phyloP scores from a whole-genome alignment of 768 basidiomycete species.

The Calocera viscosa region DNA sequence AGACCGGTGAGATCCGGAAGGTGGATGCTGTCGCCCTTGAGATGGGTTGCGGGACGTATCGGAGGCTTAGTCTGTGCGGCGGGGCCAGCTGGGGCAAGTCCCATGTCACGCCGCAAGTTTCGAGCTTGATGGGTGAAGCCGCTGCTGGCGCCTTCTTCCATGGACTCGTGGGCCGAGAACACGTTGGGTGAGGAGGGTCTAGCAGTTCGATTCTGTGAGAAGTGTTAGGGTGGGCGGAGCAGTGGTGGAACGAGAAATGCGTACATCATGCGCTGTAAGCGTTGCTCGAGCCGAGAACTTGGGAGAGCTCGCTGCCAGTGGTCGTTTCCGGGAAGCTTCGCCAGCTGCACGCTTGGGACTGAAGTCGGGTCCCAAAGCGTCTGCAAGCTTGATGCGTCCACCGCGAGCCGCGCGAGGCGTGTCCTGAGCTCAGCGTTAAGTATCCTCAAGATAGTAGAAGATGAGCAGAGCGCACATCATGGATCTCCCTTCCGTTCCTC shows the following conservation, averaged over 20 bases:
- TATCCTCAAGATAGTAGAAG: background rate
- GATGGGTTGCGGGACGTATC: background rate
- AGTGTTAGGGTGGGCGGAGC: too few relatives aligned
- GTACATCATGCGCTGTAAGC: background rate
- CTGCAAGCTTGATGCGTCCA: background rate
- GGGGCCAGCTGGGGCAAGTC: background rate
- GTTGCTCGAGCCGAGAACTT: background rate
- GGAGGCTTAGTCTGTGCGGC: background rate
- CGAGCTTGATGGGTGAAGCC: background rate
- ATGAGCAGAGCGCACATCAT: background rate
- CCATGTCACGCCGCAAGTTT: background rate
- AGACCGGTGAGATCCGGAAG: constrained; percentile 77
- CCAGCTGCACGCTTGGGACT: background rate
- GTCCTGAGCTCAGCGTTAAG: background rate
- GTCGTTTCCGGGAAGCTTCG: background rate
- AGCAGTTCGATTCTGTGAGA: background rate
- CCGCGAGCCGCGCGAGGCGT: background rate
- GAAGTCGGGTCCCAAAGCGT: background rate
- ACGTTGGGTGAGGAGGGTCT: background rate
- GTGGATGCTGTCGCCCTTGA: constrained; percentile 32
- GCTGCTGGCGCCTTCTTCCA: background rate
- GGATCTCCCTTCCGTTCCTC: background rate
- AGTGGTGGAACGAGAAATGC: background rate
- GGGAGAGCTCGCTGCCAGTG: background rate
- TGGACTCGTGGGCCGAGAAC: background rate